Evolutionary conservation across 257 asterid genomes (phyloP), one percentile per base, ranked within the genome.

Genomic region (Ehretia macrophylla): DNA sequence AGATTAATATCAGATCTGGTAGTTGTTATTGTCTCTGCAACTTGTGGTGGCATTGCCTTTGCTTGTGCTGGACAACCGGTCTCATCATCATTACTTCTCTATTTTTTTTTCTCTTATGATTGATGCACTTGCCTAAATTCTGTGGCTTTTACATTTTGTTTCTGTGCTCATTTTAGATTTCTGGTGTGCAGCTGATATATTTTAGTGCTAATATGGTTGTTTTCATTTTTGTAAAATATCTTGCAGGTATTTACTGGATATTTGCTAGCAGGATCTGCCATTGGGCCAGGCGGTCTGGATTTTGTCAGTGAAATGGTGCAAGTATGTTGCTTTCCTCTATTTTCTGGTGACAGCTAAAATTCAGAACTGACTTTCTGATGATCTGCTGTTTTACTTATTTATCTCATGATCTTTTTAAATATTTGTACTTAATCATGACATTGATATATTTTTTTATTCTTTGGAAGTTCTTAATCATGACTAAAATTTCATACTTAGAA

Each of bases 51-150:
- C 51, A 85, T 88, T 64, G 88, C 85, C 63, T 88, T 85, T 60
- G 93, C 96, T 62, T 88, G 86, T 67, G 86, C 84, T 69, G 95
- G 96, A 78, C 96, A 83, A 71, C 93, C 95, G 81, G 93, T 88
- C 68, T 64, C 84, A 74, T 72, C 59, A 61, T 66, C 65, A 46
- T 38, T 16, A 57, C 42, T 52, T 0, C 51, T 60, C 58, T 56
- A 14, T 58, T 53, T 44, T 47, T 53, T 59, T 63, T 63, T 62
- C 6, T 27, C 55, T 67, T 47, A 14, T 49, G 35, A n/a, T 48
- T 63, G 40, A 56, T 27, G 17, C 14, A 38, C 44, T 20, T 37
- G 9, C 58, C 44, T 20, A 54, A 20, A 51, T 20, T 45, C 17
- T 42, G 14, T 17, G 53, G 18, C 46, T 51, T 46, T 67, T 57